Base-by-base conservation (phyloP, 169 alveolate species). In the Cryptosporidium parvum region DNA sequence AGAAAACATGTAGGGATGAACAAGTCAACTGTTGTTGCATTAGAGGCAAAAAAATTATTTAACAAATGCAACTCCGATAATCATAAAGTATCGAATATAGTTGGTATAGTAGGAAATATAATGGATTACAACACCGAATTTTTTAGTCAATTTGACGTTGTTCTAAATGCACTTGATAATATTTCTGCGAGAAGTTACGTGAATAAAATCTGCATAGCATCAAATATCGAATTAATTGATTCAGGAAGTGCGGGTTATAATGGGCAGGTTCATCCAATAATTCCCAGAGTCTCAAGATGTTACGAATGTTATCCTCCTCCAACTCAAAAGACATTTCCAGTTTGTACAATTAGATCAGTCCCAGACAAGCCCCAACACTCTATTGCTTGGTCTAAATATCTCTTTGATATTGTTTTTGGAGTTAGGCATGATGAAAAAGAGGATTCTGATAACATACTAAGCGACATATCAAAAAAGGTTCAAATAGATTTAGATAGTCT, bases 311-410 rank as follows among this genome's bases (percentile, higher is more conserved):
- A 86, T 51, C 97, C 94, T 2, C 94, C 94, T 86, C 96, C 97
- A 1, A 89, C 93, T 59, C 95, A 94, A 65, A 96, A 96, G 93
- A 85, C 95, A 35, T 97, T 94, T 62, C 99, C 99, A 5, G 98
- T 98, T 48, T 99, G 99, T 84, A 98, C 99, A 26, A 97, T 99
- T 29, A 96, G 99, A 51, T 96, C 97, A 84, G 96, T 97, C n/a
- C 99, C 99, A 31, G 98, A 98, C 53, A 96, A 96, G 91, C 98
- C 99, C 51, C 99, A 97, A 85, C 99, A 99, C 92, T 98, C 99
- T 93, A 96, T 99, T 10, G 99, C 98, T 53, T 98, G 99, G 99
- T 99, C 98, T 16, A 96, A 97, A 86, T 92, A 94, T 56, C 95
- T 97, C 33, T 96, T 95, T 85, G 98, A 96, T 86, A 92, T 84